Evolutionary conservation across 176 grass and related monocot species (phyloP), one percentile per base, ranked within the genome.

Genomic region (Cenchrus purpureus): DNA sequence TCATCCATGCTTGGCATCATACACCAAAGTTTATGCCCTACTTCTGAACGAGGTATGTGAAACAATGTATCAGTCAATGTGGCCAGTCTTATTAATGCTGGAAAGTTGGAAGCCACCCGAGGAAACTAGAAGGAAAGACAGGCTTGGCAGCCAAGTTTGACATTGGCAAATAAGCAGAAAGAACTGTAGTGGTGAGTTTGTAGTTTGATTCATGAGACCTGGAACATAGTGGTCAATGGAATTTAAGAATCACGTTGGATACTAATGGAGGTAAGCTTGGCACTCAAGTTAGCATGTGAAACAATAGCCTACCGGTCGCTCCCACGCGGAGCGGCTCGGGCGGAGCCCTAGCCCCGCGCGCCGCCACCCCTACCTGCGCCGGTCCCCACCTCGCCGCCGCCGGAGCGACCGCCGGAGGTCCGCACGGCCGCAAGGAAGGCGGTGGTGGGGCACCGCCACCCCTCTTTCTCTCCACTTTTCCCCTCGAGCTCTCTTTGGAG

Each of bases 131-230:
- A 75, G 78, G 73, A 86, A 82, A 55, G 5, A 25, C 48, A 45
- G 63, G 13, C 77, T 89, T 90, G 78, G 56, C 56, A 71, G 61
- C 65, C 83, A 82, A 86, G 88, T 71, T 82, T 31, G 84, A 20
- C 53, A 12, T 34, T 48, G 0, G 3, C 20, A 66, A 64, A 57
- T 45, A 69, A 65, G 48, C 56, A 65, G 13, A 45, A 73, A 80
- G 1, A 43, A 64, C 68, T 25, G 25, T 25, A 25, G 25, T 25
- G 25, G 25, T 25, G 2, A 62, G 8, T 53, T 52, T 22, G 2
- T 49, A 42, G 6, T 8, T 40, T 12, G 15, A 63, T 79, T 61
- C 57, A 12, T 62, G 17, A 25, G 3, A 7, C 66, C 11, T 31
- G 64, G 46, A 79, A 51, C 31, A 34, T 79, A 25, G 14, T 5